These are phyloP conservation scores for Cladobotryum mycophilum DNA, from an alignment of 2,329 filamentous ascomycete species.

Conservation along the genomic window DNA sequence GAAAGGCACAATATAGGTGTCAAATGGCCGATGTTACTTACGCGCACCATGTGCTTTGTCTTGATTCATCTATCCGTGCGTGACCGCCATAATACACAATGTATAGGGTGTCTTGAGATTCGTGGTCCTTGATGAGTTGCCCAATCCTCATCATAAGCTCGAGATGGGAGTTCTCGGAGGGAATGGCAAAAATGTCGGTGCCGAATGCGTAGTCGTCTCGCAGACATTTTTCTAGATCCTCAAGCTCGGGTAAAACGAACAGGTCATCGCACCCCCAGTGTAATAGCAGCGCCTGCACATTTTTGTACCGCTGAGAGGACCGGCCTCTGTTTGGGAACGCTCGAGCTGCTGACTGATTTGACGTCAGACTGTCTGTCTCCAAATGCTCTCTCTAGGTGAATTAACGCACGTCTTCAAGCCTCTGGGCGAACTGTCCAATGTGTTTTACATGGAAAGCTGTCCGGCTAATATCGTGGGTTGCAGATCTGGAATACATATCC, in stretches of 20 bases:
- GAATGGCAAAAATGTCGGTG: constrained; percentile 53
- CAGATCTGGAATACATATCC: constrained; percentile 26
- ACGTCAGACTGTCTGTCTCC: constrained; percentile 2
- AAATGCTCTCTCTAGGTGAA: background rate
- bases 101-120: constrained; percentile 50
- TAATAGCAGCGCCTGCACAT: constrained; percentile 48
- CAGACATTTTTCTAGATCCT: constrained; percentile 49
- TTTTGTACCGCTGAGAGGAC: constrained; percentile 47
- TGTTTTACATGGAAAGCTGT: constrained; percentile 54
- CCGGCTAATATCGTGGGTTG: constrained; percentile 52
- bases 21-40: constrained; percentile 28
- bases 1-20: background rate
- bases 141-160: constrained; percentile 53
- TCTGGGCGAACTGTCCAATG: constrained; percentile 47
- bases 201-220: constrained; percentile 50
- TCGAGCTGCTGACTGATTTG: constrained; percentile 42
- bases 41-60: constrained; percentile 56
- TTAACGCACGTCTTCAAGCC: constrained; percentile 46
- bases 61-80: constrained; percentile 52
- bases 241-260: constrained; percentile 52
- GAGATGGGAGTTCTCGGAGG: constrained; percentile 51
- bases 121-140: constrained; percentile 51
- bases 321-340: constrained; percentile 52
- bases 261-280: constrained; percentile 55
- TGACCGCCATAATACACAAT: constrained; percentile 55